Base-by-base conservation (phyloP, 2,329 filamentous ascomycete genomes). In the Diplodia corticola region DNA sequence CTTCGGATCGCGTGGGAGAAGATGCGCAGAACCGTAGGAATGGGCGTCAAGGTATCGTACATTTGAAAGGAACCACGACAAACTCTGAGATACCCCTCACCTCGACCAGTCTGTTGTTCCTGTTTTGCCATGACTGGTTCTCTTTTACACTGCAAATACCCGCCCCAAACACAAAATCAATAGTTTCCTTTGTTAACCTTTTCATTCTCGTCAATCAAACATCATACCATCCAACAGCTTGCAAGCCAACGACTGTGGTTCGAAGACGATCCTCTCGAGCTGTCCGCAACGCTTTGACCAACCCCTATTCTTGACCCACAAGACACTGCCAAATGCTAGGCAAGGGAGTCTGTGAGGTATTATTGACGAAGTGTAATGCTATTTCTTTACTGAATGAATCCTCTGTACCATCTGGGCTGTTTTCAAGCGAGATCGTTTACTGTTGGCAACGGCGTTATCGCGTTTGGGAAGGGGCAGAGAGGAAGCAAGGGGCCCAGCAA, bases 1-100 rank as follows among this genome's bases (percentile, higher is more conserved):
- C 74, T 96, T 50, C 86, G 85, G 46, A 82, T 85, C 30, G 88
- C 88, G 10, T 96, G 92, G 92, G 85, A 86, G 64, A 97, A 96
- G 80, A 81, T 97, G 48, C 88, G 86, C 75, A 85, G 88, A 53
- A 98, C 95, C 0, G 89, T 94, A 4, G 93, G 93, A 1, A 98
- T 98, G 94, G 95, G 94, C 2, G 91, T 96, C 69, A 98, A 97
- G 81, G 93, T 98, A 73, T 96, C 91, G 76, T 98, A 98, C 80
- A 96, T 99, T 68, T 98, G 72, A 57, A 20, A 17, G 10, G 12
- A 26, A 28, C 46, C 40, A 35, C 54, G 37, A 48, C 37, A 60
- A 48, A 20, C 1, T 35, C 28, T 26, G 26, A 61, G 44, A 61
- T 49, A 49, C 57, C 44, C 57, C n/a, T 49, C 40, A 22, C 30